These are phyloP conservation scores for Penicillium macrosclerotiorum DNA, from an alignment of 495 filamentous ascomycete genomes.

Conservation along the genomic window DNA sequence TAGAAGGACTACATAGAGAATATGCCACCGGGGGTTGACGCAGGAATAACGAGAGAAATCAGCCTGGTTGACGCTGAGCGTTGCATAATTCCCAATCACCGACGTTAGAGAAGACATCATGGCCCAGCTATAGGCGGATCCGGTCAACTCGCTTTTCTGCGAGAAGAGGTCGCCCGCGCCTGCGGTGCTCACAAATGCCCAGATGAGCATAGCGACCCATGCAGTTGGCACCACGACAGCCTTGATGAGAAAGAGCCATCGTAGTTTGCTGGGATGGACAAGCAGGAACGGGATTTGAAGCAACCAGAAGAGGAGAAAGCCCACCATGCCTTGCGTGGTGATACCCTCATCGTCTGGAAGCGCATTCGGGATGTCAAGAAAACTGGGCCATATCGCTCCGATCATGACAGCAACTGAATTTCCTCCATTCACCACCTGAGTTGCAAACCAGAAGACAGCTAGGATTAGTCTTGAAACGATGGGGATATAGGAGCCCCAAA, in stretches of 20 bases:
- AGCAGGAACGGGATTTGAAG: constrained; percentile 41
- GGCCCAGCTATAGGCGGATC: constrained; percentile 22
- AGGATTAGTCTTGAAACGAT: constrained; percentile 23
- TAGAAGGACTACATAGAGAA: background rate
- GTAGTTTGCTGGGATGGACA: constrained; percentile 56
- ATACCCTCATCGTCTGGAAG: constrained; percentile 42
- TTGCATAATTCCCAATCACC: background rate
- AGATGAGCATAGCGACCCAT: constrained; percentile 21
- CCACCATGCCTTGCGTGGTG: constrained; percentile 46
- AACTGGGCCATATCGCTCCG: constrained; percentile 58
- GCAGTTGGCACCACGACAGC: constrained; percentile 47
- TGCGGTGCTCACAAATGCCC: constrained; percentile 33
- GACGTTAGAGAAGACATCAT: background rate
- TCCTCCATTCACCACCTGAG: constrained; percentile 44
- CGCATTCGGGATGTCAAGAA: constrained; percentile 50
- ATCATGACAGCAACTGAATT: constrained; percentile 53
- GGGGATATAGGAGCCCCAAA: constrained; percentile 49
- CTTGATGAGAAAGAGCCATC: constrained; percentile 61
- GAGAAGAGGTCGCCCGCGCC: constrained; percentile 45
- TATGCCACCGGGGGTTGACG: constrained; percentile 10
- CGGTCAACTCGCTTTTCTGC: constrained; percentile 38
- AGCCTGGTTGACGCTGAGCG: constrained; percentile 52
- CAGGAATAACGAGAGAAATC: constrained; percentile 62
- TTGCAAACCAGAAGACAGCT: constrained; percentile 21
- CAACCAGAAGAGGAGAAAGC: constrained; percentile 51